Base-by-base conservation (phyloP, 805 yeast species). In the Pichia phayaonensis region DNA sequence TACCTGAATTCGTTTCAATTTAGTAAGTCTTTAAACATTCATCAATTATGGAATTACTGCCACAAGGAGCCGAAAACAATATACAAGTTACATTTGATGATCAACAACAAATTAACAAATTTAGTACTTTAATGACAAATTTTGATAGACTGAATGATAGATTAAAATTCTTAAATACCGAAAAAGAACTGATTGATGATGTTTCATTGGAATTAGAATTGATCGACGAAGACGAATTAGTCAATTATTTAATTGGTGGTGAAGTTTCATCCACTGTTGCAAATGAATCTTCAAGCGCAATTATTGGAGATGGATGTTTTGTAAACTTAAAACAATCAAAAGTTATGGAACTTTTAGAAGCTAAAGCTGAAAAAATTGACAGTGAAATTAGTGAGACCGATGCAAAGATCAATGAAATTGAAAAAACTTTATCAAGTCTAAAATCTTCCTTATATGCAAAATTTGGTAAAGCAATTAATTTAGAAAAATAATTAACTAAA, bases 121-220 rank as follows among this genome's bases (percentile, higher is more conserved):
- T 94, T 63, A 87, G 96, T 16, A 85, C 90, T 44, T 73, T 90
- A 54, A 87, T 90, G 53, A 73, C 82, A 56, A 80, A 83, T 53
- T 82, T 84, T 57, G 89, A 86, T 56, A 73, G 74, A 20, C 64
- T 82, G 15, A 71, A 75, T 31, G 75, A 68, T 20, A 74, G 74
- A 46, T 70, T 86, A 36, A 68, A 71, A 21, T 68, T 69, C 49
- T 71, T 74, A 54, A 72, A 75, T 57, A 77, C 79, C 53, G 96
- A 89, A 59, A 87, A 89, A 58, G 97, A 90, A 61, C 88, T 87
- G 60, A 70, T 92, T 29, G 96, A 89, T 58, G 98, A 92, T 62
- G 82, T 89, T 34, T 72, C 86, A 8, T 61, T 88, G 61, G 99
- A 92, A 62, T 73, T 92, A 41, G 98, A 92, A 66, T 76, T 94